Evolutionary conservation across 345 rosid species (phyloP), one percentile per base, ranked within the genome.

Genomic region (Lepidium sativum): DNA sequence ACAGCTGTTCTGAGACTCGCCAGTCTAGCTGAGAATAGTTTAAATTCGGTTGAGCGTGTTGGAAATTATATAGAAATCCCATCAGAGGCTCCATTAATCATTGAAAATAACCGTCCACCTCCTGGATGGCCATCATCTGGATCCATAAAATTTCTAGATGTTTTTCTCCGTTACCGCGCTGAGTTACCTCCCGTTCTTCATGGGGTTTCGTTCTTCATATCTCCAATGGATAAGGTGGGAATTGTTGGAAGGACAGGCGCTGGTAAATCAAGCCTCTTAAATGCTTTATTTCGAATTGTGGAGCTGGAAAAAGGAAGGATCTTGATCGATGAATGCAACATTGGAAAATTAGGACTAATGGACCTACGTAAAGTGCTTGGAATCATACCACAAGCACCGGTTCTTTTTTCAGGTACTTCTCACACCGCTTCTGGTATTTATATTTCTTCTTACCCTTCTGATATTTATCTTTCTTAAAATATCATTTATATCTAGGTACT

Each of bases 111-210:
- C 75, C 92, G 96, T 6, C 99, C 99, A 17, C 97, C 99, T 77
- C 96, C 97, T 2, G 97, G 83, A 47, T 94, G 99, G 99, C 99
- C 99, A 44, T 94, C 99, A 43, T 88, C 99, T 29, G 99, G 99
- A 60, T 80, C 95, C 27, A 86, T 94, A 33, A 86, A 77, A 76
- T 94, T 94, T 53, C 92, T 88, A 73, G 89, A 86, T 62, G 97
- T 88, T 73, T 85, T 94, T 79, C 82, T 94, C 29, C 96, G 99
- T 14, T 94, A 94, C 67, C 83, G 99, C 72, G 86, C 89, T 47
- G 96, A 88, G 74, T 96, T 90, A 72, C 97, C 97, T 39, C 89
- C 97, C 16, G 99, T 94, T 52, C 76, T 94, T 52, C 97, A 90
- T 79, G 96, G 82, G 52, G 64, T 94, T 67, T 84, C 95, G 3